phyloP scores from a whole-genome alignment of 768 basidiomycete species.

The Leccinum uliginosum region DNA sequence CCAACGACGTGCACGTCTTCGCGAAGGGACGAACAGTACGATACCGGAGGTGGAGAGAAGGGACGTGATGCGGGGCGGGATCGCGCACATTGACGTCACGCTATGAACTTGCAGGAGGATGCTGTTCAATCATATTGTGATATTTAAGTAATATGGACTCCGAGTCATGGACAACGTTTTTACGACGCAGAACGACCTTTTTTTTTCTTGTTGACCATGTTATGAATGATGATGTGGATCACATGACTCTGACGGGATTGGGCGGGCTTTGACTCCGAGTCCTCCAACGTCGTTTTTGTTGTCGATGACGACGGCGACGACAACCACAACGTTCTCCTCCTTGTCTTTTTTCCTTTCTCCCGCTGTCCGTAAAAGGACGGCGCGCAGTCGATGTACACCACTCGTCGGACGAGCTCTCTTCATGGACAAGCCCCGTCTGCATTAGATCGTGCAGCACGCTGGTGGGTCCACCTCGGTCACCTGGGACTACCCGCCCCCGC shows the following conservation, averaged over 20 bases:
- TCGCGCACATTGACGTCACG: constrained; percentile 24
- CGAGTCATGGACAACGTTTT: neutral
- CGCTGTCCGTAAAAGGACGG: too few relatives aligned
- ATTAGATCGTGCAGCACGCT: neutral
- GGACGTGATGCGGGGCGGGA: constrained; percentile 16
- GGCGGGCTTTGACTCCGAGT: too few relatives aligned
- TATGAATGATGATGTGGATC: neutral
- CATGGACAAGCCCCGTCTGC: constrained; percentile 1
- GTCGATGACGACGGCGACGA: neutral
- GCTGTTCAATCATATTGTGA: constrained; percentile 20
- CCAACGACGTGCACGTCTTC: constrained; percentile 19
- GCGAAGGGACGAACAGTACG: constrained; percentile 14
- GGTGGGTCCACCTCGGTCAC: constrained; percentile 12
- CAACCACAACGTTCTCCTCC: neutral
- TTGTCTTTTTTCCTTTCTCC: neutral
- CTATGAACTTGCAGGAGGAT: constrained; percentile 13
- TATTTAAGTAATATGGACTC: constrained; percentile 13
- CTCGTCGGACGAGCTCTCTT: constrained; percentile 11
- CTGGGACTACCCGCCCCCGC: constrained; percentile 23
- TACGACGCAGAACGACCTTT: neutral
- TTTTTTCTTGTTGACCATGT: too few relatives aligned
- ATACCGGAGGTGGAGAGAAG: constrained; percentile 23
- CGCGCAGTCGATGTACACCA: constrained; percentile 11
- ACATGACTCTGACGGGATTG: constrained; percentile 1
- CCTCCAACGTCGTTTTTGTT: too few relatives aligned